phyloP scores from a whole-genome alignment of 768 basidiomycete genomes.

The Pleurotus tuber-regium region DNA sequence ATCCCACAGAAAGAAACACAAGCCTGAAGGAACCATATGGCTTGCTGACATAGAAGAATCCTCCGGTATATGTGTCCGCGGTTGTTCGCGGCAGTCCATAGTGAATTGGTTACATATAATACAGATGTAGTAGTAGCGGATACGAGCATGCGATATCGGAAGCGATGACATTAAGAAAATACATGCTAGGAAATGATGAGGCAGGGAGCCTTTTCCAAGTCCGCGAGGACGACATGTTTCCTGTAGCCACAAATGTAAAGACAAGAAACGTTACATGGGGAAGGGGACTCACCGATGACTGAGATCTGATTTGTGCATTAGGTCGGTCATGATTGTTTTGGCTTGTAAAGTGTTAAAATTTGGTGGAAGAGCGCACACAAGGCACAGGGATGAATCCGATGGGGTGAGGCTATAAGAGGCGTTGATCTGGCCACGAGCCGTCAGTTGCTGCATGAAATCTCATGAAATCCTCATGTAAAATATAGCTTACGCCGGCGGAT shows the following conservation, averaged over 20 bases:
- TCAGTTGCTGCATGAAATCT: not conserved
- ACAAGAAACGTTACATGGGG: not conserved
- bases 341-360: slow-evolving; percentile 38
- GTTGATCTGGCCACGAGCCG: slow-evolving; percentile 39
- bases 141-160: slow-evolving; percentile 3
- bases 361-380: slow-evolving; percentile 53
- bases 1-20: not conserved
- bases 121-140: too few species aligned
- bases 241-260: slow-evolving; percentile 22
- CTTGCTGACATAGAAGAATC: not conserved
- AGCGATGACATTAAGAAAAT: too few species aligned
- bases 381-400: slow-evolving; percentile 55
- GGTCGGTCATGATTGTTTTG: slow-evolving; percentile 40
- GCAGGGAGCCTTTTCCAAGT: slow-evolving; percentile 50
- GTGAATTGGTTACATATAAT: slow-evolving; percentile 1
- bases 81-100: not conserved
- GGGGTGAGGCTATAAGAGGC: slow-evolving; percentile 65
- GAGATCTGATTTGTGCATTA: slow-evolving; percentile 43
- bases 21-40: too few species aligned
- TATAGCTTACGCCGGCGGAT: slow-evolving; percentile 51
- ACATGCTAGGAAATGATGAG: slow-evolving; percentile 51
- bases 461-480: slow-evolving; percentile 1
- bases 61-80: not conserved
- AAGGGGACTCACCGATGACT: slow-evolving; percentile 32
- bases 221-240: slow-evolving; percentile 47